A percentile compares a stretch with the other conserved stretches of the same genome.
phyloP scores from a whole-genome alignment of 805 yeast genomes.

The Candida qinlingensis region DNA sequence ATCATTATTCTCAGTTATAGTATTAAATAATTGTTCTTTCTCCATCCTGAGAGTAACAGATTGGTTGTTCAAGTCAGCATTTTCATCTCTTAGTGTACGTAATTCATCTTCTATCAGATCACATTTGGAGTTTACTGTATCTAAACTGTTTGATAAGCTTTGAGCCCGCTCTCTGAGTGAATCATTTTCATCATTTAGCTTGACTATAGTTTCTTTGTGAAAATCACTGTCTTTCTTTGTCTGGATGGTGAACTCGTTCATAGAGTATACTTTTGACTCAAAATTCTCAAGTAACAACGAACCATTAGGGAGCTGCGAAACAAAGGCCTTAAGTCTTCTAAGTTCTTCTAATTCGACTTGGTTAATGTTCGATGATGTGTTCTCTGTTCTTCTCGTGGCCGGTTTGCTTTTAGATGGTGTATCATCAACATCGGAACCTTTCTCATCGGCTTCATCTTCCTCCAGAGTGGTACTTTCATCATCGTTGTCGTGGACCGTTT shows the following conservation, averaged over 20 bases:
- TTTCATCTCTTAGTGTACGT: no score
- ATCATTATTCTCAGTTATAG: no score
- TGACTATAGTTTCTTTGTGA: not conserved
- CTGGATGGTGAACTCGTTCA: not conserved
- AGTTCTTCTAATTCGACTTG: slow-evolving; percentile 16
- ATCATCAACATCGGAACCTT: slow-evolving; percentile 9
- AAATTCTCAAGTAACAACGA: slow-evolving; percentile 3
- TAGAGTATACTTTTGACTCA: not conserved
- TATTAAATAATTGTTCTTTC: no score
- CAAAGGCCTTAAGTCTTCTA: slow-evolving; percentile 14
- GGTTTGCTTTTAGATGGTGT: slow-evolving; percentile 22
- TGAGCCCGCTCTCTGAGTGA: no score
- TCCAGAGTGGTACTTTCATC: slow-evolving; percentile 1
- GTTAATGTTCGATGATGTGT: not conserved
- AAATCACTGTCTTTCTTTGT: not conserved
- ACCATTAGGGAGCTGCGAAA: slow-evolving; percentile 13
- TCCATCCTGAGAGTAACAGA: no score
- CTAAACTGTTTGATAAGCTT: no score
- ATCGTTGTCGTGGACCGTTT: slow-evolving; percentile 10
- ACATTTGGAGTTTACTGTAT: no score
- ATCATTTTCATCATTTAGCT: not conserved
- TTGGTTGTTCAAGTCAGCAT: no score
- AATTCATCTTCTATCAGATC: no score
- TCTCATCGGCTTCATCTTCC: slow-evolving; percentile 9
- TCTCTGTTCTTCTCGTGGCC: not conserved